phyloP scores from a whole-genome alignment of 2,329 filamentous ascomycete species.

The Botrytis deweyae region DNA sequence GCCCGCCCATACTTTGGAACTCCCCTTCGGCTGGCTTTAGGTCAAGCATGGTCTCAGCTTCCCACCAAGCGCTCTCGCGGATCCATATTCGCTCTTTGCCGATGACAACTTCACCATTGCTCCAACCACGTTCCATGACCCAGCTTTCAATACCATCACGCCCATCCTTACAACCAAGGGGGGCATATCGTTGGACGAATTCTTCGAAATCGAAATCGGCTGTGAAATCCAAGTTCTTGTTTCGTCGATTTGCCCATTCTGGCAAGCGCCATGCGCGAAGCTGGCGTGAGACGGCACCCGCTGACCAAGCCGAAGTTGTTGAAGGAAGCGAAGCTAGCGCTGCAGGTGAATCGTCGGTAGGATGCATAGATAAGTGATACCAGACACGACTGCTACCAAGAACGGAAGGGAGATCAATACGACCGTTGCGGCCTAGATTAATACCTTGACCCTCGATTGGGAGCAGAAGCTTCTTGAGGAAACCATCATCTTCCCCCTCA shows the following conservation, averaged over 20 bases:
- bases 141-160: slow-evolving; percentile 91
- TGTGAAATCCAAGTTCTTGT: slow-evolving; percentile 89
- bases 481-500: slow-evolving; percentile 79
- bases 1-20: slow-evolving; percentile 22
- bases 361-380: slow-evolving; percentile 91
- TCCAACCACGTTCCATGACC: slow-evolving; percentile 94
- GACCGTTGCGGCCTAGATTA: slow-evolving; percentile 71
- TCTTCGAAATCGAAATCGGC: slow-evolving; percentile 95
- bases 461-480: slow-evolving; percentile 78
- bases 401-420: slow-evolving; percentile 73
- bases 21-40: slow-evolving; percentile 55
- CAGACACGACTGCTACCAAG: slow-evolving; percentile 85
- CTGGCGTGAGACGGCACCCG: slow-evolving; percentile 87
- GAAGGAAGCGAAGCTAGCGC: slow-evolving; percentile 70
- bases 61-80: slow-evolving; percentile 93
- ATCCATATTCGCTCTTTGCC: slow-evolving; percentile 95
- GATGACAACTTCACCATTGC: slow-evolving; percentile 91
- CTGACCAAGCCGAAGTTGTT: slow-evolving; percentile 85
- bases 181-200: slow-evolving; percentile 78
- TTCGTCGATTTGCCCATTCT: slow-evolving; percentile 94
- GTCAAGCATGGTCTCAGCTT: slow-evolving; percentile 94
- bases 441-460: slow-evolving; percentile 77
- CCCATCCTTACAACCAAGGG: slow-evolving; percentile 84
- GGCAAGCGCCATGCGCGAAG: slow-evolving; percentile 89
- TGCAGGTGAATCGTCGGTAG: slow-evolving; percentile 80